Conservation (phyloP, 148 eudicot species). For the Suaeda aralocaspica region DNA sequence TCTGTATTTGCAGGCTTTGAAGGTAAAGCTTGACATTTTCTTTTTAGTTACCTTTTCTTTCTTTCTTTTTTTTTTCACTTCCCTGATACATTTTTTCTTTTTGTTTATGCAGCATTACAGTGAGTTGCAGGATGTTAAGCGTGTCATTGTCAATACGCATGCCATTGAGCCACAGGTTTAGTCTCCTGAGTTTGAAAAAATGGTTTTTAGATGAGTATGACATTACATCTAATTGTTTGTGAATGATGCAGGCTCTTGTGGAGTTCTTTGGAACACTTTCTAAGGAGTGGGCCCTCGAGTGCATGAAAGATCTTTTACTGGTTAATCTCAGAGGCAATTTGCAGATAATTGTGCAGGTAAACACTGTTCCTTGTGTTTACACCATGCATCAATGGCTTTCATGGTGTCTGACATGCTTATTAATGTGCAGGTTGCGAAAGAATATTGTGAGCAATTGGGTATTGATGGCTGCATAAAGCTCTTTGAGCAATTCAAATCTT, state of each 20-base stretch:
- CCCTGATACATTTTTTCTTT: conserved; percentile 13
- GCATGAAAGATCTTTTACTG: conserved; percentile 94
- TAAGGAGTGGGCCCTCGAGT: conserved; percentile 92
- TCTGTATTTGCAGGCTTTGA: conserved; percentile 81
- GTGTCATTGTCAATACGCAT: conserved; percentile 96
- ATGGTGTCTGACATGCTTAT: background rate
- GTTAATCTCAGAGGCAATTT: conserved; percentile 93
- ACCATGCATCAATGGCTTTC: background rate
- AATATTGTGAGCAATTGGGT: conserved; percentile 89
- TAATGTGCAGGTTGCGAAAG: conserved; percentile 84
- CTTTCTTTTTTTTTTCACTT: background rate
- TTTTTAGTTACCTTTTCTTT: background rate
- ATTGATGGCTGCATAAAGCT: conserved; percentile 84
- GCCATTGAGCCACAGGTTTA: conserved; percentile 97
- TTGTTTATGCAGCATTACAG: conserved; percentile 69
- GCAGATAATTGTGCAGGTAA: conserved; percentile 98
- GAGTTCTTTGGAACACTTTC: conserved; percentile 97
- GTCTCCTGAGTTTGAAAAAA: background rate
- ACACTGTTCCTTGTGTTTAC: background rate
- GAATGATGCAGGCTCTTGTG: conserved; percentile 65
- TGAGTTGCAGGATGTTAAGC: conserved; percentile 85
- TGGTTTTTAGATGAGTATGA: background rate
- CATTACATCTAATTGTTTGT: conserved; percentile 5
- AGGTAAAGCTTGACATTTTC: conserved; percentile 44
- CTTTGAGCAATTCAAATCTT: conserved; percentile 94